These are phyloP conservation scores for Calvatia gigantea DNA, from an alignment of 768 basidiomycete genomes.

Conservation along the genomic window DNA sequence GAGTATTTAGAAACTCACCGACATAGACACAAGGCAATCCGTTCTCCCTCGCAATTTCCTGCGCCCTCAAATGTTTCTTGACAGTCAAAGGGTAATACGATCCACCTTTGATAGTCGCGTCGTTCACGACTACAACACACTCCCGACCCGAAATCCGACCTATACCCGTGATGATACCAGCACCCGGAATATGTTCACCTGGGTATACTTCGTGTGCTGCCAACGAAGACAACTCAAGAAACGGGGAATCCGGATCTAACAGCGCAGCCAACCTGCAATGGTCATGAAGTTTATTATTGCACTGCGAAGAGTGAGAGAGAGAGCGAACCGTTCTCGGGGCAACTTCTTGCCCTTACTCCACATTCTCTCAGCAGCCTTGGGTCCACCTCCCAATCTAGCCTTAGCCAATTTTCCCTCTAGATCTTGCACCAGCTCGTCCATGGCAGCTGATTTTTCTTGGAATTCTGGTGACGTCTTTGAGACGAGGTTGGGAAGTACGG, in stretches of 20 bases:
- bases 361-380: conserved; percentile 74
- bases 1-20: conserved; percentile 45
- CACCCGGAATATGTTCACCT: conserved; percentile 73
- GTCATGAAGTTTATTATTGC: background rate
- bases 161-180: conserved; percentile 87
- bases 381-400: conserved; percentile 69
- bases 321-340: conserved; percentile 71
- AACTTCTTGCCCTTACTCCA: conserved; percentile 74
- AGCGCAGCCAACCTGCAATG: conserved; percentile 59
- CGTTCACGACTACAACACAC: conserved; percentile 90
- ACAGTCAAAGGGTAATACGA: conserved; percentile 91
- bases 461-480: conserved; percentile 74
- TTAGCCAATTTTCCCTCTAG: conserved; percentile 55
- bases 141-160: conserved; percentile 77
- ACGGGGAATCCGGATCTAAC: conserved; percentile 84
- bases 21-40: conserved; percentile 89
- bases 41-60: conserved; percentile 92
- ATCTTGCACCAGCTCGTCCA: conserved; percentile 67
- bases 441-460: conserved; percentile 55
- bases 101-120: conserved; percentile 91
- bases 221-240: conserved; percentile 81
- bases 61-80: conserved; percentile 93
- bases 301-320: background rate
- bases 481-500: conserved; percentile 68
- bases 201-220: conserved; percentile 88